Conservation (phyloP, 2,329 filamentous ascomycete genomes). For the Rugonectria rugulosa region DNA sequence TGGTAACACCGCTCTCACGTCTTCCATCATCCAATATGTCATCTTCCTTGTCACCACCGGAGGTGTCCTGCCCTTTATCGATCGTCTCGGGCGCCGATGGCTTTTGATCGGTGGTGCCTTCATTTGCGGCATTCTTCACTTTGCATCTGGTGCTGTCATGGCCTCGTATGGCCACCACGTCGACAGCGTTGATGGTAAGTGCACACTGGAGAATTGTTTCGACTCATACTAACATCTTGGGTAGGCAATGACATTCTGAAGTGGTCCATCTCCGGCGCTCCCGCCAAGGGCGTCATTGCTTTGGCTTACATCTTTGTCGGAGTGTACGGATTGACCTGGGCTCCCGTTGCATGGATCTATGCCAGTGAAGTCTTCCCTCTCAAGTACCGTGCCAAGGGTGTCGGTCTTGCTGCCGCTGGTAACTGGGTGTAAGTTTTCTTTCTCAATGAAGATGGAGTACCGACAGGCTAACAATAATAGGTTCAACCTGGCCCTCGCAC, state of each 20-base stretch:
- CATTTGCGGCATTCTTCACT: conserved; percentile 55
- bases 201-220: rapidly evolving
- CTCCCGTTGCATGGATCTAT: conserved; percentile 63
- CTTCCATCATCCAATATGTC: conserved; percentile 62
- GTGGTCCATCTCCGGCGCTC: conserved; percentile 53
- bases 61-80: conserved; percentile 56
- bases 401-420: conserved; percentile 58
- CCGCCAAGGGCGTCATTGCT: conserved; percentile 59
- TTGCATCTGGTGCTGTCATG: conserved; percentile 58
- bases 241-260: conserved; percentile 54
- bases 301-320: conserved; percentile 57
- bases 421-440: conserved; percentile 47
- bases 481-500: conserved; percentile 51
- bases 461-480: conserved; percentile 21
- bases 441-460: not conserved
- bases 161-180: conserved; percentile 55
- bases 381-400: conserved; percentile 59
- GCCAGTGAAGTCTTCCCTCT: conserved; percentile 63
- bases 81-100: conserved; percentile 56
- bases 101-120: conserved; percentile 56
- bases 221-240: conserved; percentile 9
- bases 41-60: conserved; percentile 63
- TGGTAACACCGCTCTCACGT: conserved; percentile 52
- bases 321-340: conserved; percentile 51
- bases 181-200: conserved; percentile 46